Evolutionary conservation across 768 basidiomycete genomes (phyloP).

Genomic region (Candolleomyces eurysporus): DNA sequence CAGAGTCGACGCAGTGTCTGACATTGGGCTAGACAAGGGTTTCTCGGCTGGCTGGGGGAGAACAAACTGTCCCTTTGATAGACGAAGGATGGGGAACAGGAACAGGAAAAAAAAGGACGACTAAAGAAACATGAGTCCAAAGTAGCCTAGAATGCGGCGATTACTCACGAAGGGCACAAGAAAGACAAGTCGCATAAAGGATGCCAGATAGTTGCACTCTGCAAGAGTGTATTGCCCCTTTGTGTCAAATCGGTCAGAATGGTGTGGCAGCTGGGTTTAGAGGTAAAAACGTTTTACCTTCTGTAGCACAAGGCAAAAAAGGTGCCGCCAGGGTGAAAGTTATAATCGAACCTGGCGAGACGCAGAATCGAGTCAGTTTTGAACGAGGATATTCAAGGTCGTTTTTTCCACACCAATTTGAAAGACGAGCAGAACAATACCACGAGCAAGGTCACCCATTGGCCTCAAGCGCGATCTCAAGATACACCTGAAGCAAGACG

Average conservation of each 20-base stretch:
- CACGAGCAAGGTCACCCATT: constrained; percentile 3
- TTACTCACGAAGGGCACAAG: constrained; percentile 33
- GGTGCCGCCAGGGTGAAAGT: constrained; percentile 28
- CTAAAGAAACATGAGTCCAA: background rate
- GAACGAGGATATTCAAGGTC: no score
- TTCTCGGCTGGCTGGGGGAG: background rate
- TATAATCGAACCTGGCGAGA: constrained; percentile 29
- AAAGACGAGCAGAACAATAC: background rate
- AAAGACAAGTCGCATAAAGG: constrained; percentile 29
- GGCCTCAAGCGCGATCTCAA: background rate
- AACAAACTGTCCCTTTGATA: background rate
- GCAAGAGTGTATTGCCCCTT: constrained; percentile 19
- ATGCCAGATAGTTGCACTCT: constrained; percentile 24
- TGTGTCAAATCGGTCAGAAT: background rate
- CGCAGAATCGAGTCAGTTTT: background rate
- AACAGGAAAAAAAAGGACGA: background rate
- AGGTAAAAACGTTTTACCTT: constrained; percentile 18
- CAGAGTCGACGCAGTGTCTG: background rate
- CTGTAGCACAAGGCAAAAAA: constrained; percentile 32
- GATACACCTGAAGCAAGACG: background rate
- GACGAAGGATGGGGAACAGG: constrained; percentile 5
- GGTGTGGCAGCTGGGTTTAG: background rate
- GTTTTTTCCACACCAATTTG: constrained; percentile 2
- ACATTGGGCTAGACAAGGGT: background rate
- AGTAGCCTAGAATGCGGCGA: background rate